A percentile compares a stretch with the other conserved stretches of the same genome.
phyloP scores from a whole-genome alignment of 192 early-diverging fungal species.

The Dissophora globulifera region DNA sequence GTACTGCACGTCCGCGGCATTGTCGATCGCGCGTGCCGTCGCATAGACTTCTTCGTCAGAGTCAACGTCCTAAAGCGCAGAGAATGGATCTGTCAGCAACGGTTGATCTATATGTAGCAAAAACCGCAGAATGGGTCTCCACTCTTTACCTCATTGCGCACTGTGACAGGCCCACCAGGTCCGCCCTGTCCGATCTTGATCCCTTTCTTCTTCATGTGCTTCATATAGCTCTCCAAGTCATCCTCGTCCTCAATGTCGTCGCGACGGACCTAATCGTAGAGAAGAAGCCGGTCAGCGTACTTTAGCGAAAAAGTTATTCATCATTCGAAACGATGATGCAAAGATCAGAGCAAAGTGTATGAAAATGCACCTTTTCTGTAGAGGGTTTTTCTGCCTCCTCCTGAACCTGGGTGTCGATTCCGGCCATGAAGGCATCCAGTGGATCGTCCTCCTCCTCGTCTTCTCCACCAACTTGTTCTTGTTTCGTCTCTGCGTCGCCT shows the following conservation, averaged over 20 bases:
- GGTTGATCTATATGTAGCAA: background rate
- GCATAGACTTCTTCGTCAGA: conserved; percentile 90
- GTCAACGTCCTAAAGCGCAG: conserved; percentile 62
- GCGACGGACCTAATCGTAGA: conserved; percentile 53
- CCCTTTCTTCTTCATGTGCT: conserved; percentile 79
- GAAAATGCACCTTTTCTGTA: conserved; percentile 54
- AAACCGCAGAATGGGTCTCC: too few species aligned
- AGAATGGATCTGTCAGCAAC: background rate
- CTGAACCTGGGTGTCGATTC: conserved; percentile 66
- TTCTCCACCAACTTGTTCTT: conserved; percentile 35
- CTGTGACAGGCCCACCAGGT: conserved; percentile 45
- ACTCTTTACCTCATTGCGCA: conserved; percentile 63
- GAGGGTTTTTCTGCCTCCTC: conserved; percentile 58
- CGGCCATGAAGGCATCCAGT: conserved; percentile 87
- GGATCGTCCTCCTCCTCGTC: conserved; percentile 75
- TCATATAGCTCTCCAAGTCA: conserved; percentile 77
- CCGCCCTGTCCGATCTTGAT: conserved; percentile 73
- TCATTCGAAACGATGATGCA: too few species aligned
- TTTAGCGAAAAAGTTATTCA: too few species aligned
- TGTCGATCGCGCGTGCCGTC: conserved; percentile 76
- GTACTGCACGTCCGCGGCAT: conserved; percentile 51
- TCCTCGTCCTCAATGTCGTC: conserved; percentile 83
- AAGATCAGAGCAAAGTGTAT: too few species aligned
- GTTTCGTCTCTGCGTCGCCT: conserved; percentile 40
- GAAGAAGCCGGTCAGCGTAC: too few species aligned